phyloP scores from a whole-genome alignment of 129 eudicot species.

The Smallanthus sonchifolius region DNA sequence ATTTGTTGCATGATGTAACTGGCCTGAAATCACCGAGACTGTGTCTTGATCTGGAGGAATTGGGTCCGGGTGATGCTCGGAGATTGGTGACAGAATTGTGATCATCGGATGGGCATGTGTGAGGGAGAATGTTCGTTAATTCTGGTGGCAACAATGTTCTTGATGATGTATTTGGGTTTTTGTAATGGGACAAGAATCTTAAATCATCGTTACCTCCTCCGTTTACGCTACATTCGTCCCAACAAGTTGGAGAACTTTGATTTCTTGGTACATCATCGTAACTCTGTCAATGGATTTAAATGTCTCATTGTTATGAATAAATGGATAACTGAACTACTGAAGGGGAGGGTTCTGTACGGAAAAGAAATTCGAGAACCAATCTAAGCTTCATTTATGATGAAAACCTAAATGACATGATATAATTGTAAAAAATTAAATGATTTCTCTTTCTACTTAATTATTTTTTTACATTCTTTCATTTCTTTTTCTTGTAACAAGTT shows the following conservation, averaged over 20 bases:
- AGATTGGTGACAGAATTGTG: constrained; percentile 45
- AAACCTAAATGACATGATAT: no score
- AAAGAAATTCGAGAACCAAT: no score
- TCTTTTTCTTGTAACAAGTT: no score
- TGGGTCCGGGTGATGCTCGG: constrained; percentile 51
- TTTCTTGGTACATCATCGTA: constrained; percentile 78
- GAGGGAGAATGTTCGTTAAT: constrained; percentile 32
- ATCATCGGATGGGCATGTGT: constrained; percentile 50
- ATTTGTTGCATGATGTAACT: constrained; percentile 61
- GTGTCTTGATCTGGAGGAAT: constrained; percentile 44
- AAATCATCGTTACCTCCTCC: constrained; percentile 40
- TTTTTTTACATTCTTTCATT: no score
- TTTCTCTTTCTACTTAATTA: no score
- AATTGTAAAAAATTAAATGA: no score
- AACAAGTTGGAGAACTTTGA: constrained; percentile 50
- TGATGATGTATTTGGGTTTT: constrained; percentile 45
- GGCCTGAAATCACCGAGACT: constrained; percentile 70
- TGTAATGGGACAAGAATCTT: constrained; percentile 41
- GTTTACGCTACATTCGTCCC: constrained; percentile 53
- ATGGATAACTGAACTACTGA: neutral
- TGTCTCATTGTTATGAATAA: neutral
- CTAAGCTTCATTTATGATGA: no score
- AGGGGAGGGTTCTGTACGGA: no score
- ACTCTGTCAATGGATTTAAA: constrained; percentile 44
- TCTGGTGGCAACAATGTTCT: constrained; percentile 54